Percentiles rank a stretch among this genome's conserved stretches.
Conservation (phyloP, 306 rosid species). For the Vigna angularis region DNA sequence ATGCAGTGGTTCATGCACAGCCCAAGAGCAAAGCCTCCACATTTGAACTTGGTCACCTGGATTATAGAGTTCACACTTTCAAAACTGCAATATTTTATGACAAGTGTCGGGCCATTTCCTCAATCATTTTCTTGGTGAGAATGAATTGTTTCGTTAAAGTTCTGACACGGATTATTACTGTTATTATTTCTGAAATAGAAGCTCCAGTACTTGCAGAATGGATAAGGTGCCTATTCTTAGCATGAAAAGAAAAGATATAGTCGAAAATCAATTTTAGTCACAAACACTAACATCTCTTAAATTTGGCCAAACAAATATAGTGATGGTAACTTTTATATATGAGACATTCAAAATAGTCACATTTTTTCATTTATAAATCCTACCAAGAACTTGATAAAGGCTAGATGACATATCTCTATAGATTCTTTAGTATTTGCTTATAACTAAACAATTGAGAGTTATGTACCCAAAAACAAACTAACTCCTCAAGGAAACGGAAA, state of each 20-base stretch:
- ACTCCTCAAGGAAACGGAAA: constrained; percentile 46
- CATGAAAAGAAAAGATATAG: constrained; percentile 6
- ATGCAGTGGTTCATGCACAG: constrained; percentile 84
- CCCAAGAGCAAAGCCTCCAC: constrained; percentile 91
- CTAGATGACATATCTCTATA: neutral
- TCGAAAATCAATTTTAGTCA: constrained; percentile 2
- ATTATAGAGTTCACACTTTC: constrained; percentile 32
- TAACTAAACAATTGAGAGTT: constrained; percentile 28
- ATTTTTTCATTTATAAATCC: neutral
- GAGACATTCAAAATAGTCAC: neutral
- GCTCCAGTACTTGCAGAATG: neutral
- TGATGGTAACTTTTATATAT: neutral
- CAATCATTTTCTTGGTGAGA: neutral
- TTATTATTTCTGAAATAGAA: neutral
- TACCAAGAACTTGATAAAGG: neutral
- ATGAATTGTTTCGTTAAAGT: neutral
- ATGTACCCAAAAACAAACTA: neutral
- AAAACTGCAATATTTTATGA: constrained; percentile 13
- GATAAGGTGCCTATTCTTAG: constrained; percentile 6
- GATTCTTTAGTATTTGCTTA: constrained; percentile 14
- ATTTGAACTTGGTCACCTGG: constrained; percentile 87
- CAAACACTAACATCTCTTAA: neutral
- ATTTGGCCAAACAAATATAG: neutral
- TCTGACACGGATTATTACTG: neutral
- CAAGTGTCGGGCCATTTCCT: constrained; percentile 12